Base-by-base conservation (phyloP, 192 early-diverging fungal species). In the Piromyces finnis region DNA sequence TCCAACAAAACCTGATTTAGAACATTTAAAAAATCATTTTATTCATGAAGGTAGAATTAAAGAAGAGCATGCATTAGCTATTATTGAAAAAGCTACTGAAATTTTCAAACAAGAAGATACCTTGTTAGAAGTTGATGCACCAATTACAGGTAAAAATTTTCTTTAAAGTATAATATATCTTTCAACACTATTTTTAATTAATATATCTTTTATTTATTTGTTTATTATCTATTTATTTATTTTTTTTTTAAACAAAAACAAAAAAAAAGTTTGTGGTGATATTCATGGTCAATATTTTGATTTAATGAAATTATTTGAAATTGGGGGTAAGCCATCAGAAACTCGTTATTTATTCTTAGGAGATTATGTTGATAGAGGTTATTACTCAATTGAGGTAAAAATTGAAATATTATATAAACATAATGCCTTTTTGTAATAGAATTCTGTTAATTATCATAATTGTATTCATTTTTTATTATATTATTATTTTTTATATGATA, bases 201-300 rank as follows among this genome's bases (percentile, higher is more conserved):
- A 26, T 12, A 27, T 81, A 30, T 80, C 3, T 51, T 32, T 9
- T 32, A 32, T 32, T 32, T 32, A 32, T 32, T 32, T 32, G 9
- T 32, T 32, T 32, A 32, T 32, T 32, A 32, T 32, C 9, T 32
- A 32, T 32, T 32, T 32, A 32, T 32, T 32, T 32, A 32, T 32
- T 32, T 32, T 32, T 32, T 32, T 32, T 9, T 6, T 6, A 32
- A 32, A 32, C 9, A 32, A 32, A 32, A 32, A 6, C 30, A 32
- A 32, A 32, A 32, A 6, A 32, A 32, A 32, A 94, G 95, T 98
- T 12, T 97, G 96, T 85, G 97, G 97, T 77, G 97, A 98, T 86
- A 93, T 98, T 81, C 97, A 98, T 84, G 97, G 97, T n/a, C 97
- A 98, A 83, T 98, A 92, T 83, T 98, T 92, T 84, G 97, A 98